Percentiles rank a stretch among this genome's conserved stretches.
phyloP scores from a whole-genome alignment of 345 rosid genomes.

The Eucalyptus coolabah region DNA sequence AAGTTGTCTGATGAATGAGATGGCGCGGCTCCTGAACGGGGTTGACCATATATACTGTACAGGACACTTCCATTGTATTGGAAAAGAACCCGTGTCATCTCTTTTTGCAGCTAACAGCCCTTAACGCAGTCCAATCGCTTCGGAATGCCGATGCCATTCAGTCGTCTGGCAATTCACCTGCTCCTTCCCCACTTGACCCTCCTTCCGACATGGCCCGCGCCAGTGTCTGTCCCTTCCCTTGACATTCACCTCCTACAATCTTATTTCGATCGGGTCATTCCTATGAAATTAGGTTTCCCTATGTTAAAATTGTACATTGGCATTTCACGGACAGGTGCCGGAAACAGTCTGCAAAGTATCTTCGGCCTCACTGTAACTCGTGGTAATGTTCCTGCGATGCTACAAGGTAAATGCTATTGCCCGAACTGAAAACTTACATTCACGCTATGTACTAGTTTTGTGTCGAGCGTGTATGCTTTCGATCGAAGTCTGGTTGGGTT shows the following conservation, averaged over 20 bases:
- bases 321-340: neutral
- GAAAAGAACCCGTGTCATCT: neutral
- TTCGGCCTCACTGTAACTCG: neutral
- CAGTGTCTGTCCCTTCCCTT: neutral
- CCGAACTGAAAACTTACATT: neutral
- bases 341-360: neutral
- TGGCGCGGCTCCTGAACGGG: neutral
- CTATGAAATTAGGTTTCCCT: neutral
- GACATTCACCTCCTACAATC: neutral
- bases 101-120: neutral
- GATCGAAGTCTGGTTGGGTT: neutral
- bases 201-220: neutral
- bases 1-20: neutral
- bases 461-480: neutral
- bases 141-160: neutral
- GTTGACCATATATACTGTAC: neutral
- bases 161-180: neutral
- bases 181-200: neutral
- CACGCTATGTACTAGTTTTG: neutral
- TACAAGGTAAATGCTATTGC: neutral
- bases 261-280: neutral
- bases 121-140: neutral
- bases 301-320: neutral
- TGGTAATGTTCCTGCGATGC: neutral
- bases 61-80: neutral